Evolutionary conservation across 2,329 filamentous ascomycete species (phyloP).

Genomic region (Ascochyta koolunga): DNA sequence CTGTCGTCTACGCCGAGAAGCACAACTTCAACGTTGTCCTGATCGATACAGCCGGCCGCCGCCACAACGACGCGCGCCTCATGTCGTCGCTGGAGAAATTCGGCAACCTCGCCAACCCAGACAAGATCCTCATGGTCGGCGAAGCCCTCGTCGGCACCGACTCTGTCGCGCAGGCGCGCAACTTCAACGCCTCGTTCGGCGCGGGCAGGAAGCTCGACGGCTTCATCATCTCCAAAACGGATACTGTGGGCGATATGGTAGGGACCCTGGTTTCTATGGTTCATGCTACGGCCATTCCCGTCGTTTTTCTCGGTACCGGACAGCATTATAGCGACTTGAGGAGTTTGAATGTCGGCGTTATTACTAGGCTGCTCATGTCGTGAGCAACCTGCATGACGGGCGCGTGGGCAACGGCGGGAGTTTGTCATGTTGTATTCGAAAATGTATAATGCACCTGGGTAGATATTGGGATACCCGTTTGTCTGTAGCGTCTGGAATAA

Average conservation of each 20-base stretch:
- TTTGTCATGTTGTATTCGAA: not conserved
- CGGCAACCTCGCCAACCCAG: constrained; percentile 90
- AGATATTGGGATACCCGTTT: not conserved
- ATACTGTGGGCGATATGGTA: constrained; percentile 99
- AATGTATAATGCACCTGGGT: not conserved
- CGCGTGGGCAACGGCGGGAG: too few species aligned
- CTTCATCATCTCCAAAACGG: constrained; percentile 98
- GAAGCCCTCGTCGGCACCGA: constrained; percentile 95
- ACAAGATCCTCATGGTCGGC: constrained; percentile 98
- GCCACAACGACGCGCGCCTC: constrained; percentile 93
- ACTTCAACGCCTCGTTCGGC: constrained; percentile 95
- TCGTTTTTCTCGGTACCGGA: constrained; percentile 83
- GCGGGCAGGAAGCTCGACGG: constrained; percentile 81
- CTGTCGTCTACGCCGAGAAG: constrained; percentile 77
- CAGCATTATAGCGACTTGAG: constrained; percentile 71
- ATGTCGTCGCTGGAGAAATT: constrained; percentile 99
- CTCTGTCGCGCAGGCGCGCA: constrained; percentile 91
- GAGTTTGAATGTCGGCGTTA: constrained; percentile 68
- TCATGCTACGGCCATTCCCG: constrained; percentile 93
- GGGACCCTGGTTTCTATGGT: constrained; percentile 95
- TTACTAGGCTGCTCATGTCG: constrained; percentile 66
- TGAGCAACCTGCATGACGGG: constrained; percentile 28
- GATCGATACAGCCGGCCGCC: constrained; percentile 92
- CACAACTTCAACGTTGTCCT: constrained; percentile 89
- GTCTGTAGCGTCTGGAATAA: not conserved